Evolutionary conservation across 176 grass and related monocot species (phyloP).

Genomic region (Aegilops bicornis): DNA sequence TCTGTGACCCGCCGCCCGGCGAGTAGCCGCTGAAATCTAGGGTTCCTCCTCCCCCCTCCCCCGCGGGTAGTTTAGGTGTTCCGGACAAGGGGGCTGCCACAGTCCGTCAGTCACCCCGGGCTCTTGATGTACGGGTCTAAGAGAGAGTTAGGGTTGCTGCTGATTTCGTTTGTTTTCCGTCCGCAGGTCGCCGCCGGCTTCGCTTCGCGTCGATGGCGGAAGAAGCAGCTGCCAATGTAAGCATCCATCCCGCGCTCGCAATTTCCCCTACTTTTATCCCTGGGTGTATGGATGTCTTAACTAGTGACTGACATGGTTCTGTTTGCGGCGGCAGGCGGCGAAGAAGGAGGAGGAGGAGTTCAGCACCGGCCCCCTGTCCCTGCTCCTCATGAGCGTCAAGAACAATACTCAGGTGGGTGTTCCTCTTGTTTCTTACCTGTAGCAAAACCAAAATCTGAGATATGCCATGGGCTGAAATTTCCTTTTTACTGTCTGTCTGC

Average conservation of each 20-base stretch:
- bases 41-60: not conserved
- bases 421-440: too few relatives aligned
- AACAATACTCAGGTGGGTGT: constrained; percentile 61
- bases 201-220: constrained; percentile 34
- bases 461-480: not conserved
- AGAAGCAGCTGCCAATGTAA: constrained; percentile 43
- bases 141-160: not conserved
- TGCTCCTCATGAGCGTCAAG: constrained; percentile 69
- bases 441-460: too few relatives aligned
- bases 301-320: not conserved
- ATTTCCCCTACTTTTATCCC: not conserved
- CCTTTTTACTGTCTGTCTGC: not conserved
- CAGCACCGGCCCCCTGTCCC: constrained; percentile 62
- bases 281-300: not conserved
- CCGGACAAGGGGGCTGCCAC: not conserved
- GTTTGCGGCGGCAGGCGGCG: constrained; percentile 25
- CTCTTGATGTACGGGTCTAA: not conserved
- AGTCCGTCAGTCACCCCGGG: not conserved
- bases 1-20: not conserved
- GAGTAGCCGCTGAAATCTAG: constrained; percentile 2
- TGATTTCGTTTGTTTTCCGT: not conserved
- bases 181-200: constrained; percentile 7
- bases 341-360: constrained; percentile 84
- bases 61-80: not conserved
- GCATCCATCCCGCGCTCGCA: not conserved